These are phyloP conservation scores for Sphaerulina vaccinii DNA, from an alignment of 2,329 filamentous ascomycete genomes.

Conservation along the genomic window DNA sequence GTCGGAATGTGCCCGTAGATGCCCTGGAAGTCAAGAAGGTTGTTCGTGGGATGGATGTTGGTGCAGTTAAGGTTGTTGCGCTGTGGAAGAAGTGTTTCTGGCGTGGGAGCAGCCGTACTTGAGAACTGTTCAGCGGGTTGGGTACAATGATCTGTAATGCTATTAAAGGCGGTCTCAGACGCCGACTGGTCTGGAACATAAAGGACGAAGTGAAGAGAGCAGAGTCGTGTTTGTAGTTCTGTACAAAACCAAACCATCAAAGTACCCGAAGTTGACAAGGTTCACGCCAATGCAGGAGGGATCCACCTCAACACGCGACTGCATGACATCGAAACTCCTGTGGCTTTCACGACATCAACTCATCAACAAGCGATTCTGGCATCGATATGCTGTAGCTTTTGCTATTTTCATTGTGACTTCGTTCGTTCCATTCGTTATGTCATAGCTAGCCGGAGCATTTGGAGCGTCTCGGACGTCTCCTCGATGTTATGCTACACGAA, in stretches of 20 bases:
- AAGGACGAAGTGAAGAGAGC: constrained; percentile 3
- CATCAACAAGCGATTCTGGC: neutral
- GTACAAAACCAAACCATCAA: too few species aligned
- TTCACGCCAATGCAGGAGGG: too few species aligned
- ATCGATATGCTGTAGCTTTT: neutral
- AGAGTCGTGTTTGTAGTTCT: too few species aligned
- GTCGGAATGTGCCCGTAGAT: neutral
- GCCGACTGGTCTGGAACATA: constrained; percentile 6
- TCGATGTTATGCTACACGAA: neutral
- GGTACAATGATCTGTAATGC: neutral
- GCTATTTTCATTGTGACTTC: neutral
- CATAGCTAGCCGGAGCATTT: neutral
- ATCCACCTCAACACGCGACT: too few species aligned
- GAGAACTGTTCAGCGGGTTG: too few species aligned
- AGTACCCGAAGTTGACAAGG: too few species aligned
- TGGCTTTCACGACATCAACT: neutral
- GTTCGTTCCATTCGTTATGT: too few species aligned
- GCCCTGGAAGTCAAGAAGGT: neutral
- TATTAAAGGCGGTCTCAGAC: constrained; percentile 3
- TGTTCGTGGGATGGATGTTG: neutral
- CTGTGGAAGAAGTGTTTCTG: neutral
- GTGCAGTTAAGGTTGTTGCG: neutral
- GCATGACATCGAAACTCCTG: too few species aligned
- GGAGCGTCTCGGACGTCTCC: neutral
- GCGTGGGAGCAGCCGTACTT: neutral